Evolutionary conservation across 352 stramenopile species (phyloP), one percentile per base, ranked within the genome.

Genomic region (Phytophthora kernoviae): DNA sequence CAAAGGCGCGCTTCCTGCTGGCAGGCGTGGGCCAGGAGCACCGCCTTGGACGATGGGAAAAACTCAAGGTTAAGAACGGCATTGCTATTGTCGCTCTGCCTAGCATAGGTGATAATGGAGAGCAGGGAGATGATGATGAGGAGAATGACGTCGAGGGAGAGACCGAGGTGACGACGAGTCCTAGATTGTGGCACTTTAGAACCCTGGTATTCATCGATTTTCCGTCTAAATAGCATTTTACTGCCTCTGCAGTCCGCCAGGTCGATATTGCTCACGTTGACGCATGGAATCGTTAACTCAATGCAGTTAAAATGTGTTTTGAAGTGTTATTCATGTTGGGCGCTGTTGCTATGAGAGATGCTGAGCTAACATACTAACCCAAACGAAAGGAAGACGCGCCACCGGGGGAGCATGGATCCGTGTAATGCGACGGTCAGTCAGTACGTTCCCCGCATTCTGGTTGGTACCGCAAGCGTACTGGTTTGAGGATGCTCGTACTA

Each of bases 1-100:
- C 55, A 30, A 91, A 91, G 42, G 91, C 87, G 24, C 83, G 87
- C 9, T 97, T 97, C 79, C 56, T 98, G 43, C 75, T 98, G 5
- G 93, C 90, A 17, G 93, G 81, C 32, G 74, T 97, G 18, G 93
- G 91, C 9, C 91, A 97, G 70, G 94, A 98, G 73, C 94, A 98
- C 75, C 88, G 93, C 10, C 68, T 98, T 41, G 94, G 94, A 1
- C 83, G 93, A 44, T 98, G 94, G 94, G 83, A 97, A 65, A 79
- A 87, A 20, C 45, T 96, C 30, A 96, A 75, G 21, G 91, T 83
- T 24, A 93, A 92, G 73, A 98, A 98, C 68, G 89, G 91, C 40
- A 75, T 98, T 44, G 88, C 82, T 22, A 83, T 98, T 44, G 85
- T 98, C 42, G 85, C 88, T 30, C 56, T 98, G 65, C 89, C 90